phyloP scores from a whole-genome alignment of 257 asterid genomes.

The Solanum habrochaites region DNA sequence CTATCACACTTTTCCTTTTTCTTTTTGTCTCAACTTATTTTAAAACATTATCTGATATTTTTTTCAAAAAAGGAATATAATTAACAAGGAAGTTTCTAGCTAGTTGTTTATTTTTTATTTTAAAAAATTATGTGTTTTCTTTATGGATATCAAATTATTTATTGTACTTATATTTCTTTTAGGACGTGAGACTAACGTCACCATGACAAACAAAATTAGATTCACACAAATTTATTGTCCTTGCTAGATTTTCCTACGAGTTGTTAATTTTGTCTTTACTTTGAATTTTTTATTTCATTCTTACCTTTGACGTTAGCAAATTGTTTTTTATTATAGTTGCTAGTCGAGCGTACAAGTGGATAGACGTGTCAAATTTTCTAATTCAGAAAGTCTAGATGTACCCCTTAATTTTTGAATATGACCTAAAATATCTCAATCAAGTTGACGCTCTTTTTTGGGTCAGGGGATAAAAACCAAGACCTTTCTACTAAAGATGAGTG shows the following conservation, averaged over 20 bases:
- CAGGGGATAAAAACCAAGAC: not conserved
- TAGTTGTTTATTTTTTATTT: not conserved
- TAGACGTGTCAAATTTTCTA: accelerated
- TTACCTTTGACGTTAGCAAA: not conserved
- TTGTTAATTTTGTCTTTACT: not conserved
- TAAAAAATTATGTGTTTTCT: not conserved
- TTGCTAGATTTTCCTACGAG: not conserved
- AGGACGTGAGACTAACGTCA: not conserved
- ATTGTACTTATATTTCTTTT: not conserved
- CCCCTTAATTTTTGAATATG: not conserved
- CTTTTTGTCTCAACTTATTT: not conserved
- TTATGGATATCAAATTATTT: not conserved
- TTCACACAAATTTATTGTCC: not conserved
- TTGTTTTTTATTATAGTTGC: not conserved
- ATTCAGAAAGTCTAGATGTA: not conserved
- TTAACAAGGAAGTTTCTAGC: not conserved
- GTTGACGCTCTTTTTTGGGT: not conserved
- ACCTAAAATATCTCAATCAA: not conserved
- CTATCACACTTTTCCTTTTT: not conserved
- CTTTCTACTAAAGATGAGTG: not conserved
- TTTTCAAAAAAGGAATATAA: not conserved
- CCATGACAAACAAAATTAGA: not conserved
- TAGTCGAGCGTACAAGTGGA: accelerated
- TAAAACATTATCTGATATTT: not conserved
- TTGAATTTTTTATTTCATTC: not conserved